Evolutionary conservation across 139 green algal species (phyloP).

Genomic region (Picochlorum costavermella): DNA sequence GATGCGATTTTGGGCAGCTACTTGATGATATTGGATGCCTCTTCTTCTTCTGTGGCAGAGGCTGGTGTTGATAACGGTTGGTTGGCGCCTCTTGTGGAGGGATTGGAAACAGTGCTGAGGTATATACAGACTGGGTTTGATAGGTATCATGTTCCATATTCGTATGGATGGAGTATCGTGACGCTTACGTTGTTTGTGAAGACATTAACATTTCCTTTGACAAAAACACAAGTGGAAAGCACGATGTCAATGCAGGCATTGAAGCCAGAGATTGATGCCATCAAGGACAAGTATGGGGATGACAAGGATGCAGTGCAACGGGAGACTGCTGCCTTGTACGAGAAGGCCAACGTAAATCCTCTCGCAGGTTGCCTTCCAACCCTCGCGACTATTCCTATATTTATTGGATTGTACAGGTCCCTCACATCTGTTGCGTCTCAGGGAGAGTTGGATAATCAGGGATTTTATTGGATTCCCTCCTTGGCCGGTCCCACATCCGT

Average conservation of each 20-base stretch:
- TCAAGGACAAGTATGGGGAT: constrained; percentile 79
- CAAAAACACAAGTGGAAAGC: constrained; percentile 89
- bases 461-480: constrained; percentile 84
- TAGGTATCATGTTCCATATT: constrained; percentile 73
- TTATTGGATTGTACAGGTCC: constrained; percentile 80
- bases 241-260: constrained; percentile 67
- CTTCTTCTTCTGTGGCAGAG: constrained; percentile 8
- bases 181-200: constrained; percentile 88
- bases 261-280: constrained; percentile 81
- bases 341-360: constrained; percentile 78
- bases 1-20: neutral
- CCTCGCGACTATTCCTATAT: constrained; percentile 86
- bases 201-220: constrained; percentile 83
- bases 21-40: neutral
- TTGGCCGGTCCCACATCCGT: constrained; percentile 53
- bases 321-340: constrained; percentile 77
- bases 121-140: constrained; percentile 70
- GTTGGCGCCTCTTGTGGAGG: constrained; percentile 53
- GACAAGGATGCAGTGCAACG: constrained; percentile 72
- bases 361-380: constrained; percentile 80
- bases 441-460: constrained; percentile 42
- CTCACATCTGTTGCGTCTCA: constrained; percentile 46
- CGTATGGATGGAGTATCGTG: constrained; percentile 92
- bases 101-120: constrained; percentile 59
- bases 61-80: constrained; percentile 35